Percentiles rank a stretch among this genome's conserved stretches.
phyloP scores from a whole-genome alignment of 73 alveolate species.

The Paraurostyla sp. region DNA sequence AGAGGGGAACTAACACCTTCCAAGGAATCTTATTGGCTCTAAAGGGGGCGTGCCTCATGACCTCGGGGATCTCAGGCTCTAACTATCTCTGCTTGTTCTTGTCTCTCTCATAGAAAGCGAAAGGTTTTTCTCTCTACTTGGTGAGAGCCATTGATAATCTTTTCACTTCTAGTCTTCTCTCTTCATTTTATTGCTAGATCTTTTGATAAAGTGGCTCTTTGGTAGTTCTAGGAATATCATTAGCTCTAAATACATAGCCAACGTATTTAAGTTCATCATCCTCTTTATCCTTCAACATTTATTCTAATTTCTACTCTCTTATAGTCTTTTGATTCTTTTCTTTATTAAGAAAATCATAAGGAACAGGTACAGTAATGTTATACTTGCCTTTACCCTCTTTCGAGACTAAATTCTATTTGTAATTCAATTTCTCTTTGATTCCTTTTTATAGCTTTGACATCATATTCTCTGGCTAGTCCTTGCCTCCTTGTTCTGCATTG shows the following conservation, averaged over 20 bases:
- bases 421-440: slow-evolving; percentile 38
- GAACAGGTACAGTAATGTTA: slow-evolving; percentile 83
- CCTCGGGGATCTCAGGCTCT: slow-evolving; percentile 35
- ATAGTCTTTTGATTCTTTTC: slow-evolving; percentile 74
- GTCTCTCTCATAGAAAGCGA: slow-evolving; percentile 81
- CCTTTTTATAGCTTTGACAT: not conserved
- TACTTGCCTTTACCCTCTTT: slow-evolving; percentile 56
- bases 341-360: slow-evolving; percentile 77
- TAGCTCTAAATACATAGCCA: slow-evolving; percentile 69
- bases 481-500: slow-evolving; percentile 37
- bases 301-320: slow-evolving; percentile 74
- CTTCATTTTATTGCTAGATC: slow-evolving; percentile 74
- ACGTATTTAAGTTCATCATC: slow-evolving; percentile 55
- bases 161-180: slow-evolving; percentile 79
- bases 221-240: slow-evolving; percentile 80
- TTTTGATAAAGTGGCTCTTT: slow-evolving; percentile 74
- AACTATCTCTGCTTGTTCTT: slow-evolving; percentile 68
- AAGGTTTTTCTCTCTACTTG: slow-evolving; percentile 80
- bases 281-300: slow-evolving; percentile 75
- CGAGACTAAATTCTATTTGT: slow-evolving; percentile 29
- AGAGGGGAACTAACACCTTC: slow-evolving; percentile 83
- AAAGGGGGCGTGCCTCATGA: slow-evolving; percentile 45
- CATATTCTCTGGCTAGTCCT: not conserved
- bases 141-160: slow-evolving; percentile 77
- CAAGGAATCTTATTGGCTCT: slow-evolving; percentile 85